Conservation (phyloP, 2,329 filamentous ascomycete species). For the Aspergillus jensenii region DNA sequence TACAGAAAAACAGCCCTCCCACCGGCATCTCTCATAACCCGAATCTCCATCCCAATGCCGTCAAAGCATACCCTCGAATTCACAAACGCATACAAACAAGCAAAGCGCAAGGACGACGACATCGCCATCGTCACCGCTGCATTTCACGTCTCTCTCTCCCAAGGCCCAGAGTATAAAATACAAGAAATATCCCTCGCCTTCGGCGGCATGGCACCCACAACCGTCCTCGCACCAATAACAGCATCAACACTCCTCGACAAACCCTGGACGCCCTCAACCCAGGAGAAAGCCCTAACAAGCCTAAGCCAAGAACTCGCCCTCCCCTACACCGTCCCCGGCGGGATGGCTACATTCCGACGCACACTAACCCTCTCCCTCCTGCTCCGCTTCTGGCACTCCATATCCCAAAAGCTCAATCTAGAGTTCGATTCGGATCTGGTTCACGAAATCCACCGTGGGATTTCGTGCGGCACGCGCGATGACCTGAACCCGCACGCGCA, state of each 20-base stretch:
- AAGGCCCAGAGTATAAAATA: conserved; percentile 67
- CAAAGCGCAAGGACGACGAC: conserved; percentile 96
- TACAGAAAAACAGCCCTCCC: conserved; percentile 83
- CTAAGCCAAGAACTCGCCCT: conserved; percentile 89
- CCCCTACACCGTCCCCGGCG: conserved; percentile 85
- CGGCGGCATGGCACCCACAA: conserved; percentile 92
- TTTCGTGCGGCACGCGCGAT: conserved; percentile 80
- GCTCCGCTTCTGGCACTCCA: conserved; percentile 94
- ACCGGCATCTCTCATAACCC: conserved; percentile 73
- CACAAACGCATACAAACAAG: conserved; percentile 93
- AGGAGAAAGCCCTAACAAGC: conserved; percentile 81
- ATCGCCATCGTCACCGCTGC: conserved; percentile 96
- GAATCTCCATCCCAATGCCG: conserved; percentile 77
- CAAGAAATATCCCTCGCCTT: conserved; percentile 76
- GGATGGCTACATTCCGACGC: conserved; percentile 95
- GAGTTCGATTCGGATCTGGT: conserved; percentile 72
- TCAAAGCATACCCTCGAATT: conserved; percentile 84
- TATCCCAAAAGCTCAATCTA: conserved; percentile 59
- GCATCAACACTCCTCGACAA: conserved; percentile 60
- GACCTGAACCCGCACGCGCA: conserved; percentile 70
- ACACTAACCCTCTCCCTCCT: conserved; percentile 90
- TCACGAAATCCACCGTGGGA: conserved; percentile 78
- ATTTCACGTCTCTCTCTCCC: conserved; percentile 70
- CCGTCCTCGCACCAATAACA: conserved; percentile 79
- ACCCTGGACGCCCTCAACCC: conserved; percentile 58